Base-by-base conservation (phyloP, 163 green algal genomes). In the Scenedesmus sp. region DNA sequence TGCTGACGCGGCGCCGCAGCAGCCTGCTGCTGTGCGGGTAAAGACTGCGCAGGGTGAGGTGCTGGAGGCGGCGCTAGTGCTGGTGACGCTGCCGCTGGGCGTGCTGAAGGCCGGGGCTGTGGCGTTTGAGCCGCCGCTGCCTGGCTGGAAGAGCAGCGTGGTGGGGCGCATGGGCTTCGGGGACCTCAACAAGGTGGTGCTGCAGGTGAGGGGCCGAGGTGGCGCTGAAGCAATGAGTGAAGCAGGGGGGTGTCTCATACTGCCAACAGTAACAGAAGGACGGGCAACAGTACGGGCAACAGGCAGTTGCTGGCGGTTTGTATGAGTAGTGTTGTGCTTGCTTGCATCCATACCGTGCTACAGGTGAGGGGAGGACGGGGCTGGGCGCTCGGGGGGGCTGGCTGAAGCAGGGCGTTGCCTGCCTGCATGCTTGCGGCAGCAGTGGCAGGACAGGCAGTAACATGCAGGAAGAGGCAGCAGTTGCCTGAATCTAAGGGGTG, bases 171-270 rank as follows among this genome's bases (percentile, higher is more conserved):
- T 99, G 20, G 97, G 98, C 90, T 98, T 97, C 94, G 98, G 98
- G 3, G 93, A 96, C 26, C 95, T 99, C 15, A 99, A 99, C 94
- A 99, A 99, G 95, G 95, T 97, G 8, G 91, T 98, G 4, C 88
- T 99, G 92, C 94, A 98, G 94, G 99, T 99, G 87, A 86, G 93
- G 20, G 13, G 90, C 20, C 82, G 91, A 46, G 34, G 34, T 46
- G 34, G 34, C 34, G 34, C 34, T 46, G 34, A 46, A 46, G 34
- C 34, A 46, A 46, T 46, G 34, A 46, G 34, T 46, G 34, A 46
- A 46, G 34, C 34, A 46, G 34, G 34, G 34, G 34, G 18, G 70
- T 23, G 70, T n/a, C 13, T 76, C 64, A 16, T 16, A 76, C 13
- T 16, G 70, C 70, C 6, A 7, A 23, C 70, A 23, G 13, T 7